A percentile compares a stretch with the other conserved stretches of the same genome.
Evolutionary conservation across 164 flowering plant genomes (phyloP).

Genomic region (Aristolochia contorta): DNA sequence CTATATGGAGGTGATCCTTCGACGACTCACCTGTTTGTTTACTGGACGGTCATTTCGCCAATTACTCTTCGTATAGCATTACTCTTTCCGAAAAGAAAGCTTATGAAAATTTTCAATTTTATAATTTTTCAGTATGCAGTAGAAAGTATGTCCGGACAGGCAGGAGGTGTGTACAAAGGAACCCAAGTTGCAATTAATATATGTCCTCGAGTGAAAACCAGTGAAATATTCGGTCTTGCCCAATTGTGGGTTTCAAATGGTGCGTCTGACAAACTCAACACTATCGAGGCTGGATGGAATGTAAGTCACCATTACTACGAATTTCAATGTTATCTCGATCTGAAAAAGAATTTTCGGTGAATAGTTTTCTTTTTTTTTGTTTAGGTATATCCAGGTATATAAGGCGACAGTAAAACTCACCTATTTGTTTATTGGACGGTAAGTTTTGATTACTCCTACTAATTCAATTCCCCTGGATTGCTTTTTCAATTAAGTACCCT

Average conservation of each 20-base stretch:
- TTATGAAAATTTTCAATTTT: too few relatives aligned
- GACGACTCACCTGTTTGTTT: neutral
- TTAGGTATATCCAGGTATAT: neutral
- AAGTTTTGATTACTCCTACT: neutral
- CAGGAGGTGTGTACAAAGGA: neutral
- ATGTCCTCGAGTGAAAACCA: neutral
- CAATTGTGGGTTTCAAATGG: too few relatives aligned
- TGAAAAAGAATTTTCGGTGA: neutral
- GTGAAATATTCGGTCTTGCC: neutral
- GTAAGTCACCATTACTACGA: neutral
- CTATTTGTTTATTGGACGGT: slow-evolving; percentile 3
- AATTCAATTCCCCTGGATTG: neutral
- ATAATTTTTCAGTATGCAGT: too few relatives aligned
- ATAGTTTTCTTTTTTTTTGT: neutral
- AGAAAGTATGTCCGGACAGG: too few relatives aligned
- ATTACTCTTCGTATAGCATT: too few relatives aligned
- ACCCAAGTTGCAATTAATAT: neutral
- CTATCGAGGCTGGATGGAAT: neutral
- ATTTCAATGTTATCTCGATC: too few relatives aligned
- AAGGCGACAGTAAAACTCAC: neutral
- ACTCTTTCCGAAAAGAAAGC: too few relatives aligned
- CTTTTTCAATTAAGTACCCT: neutral
- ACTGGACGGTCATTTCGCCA: neutral
- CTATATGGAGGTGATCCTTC: neutral
- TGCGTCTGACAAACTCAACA: too few relatives aligned